Percentiles rank a stretch among this genome's conserved stretches.
Conservation (phyloP, 2,329 filamentous ascomycete genomes). For the Emericellopsis cladophorae region DNA sequence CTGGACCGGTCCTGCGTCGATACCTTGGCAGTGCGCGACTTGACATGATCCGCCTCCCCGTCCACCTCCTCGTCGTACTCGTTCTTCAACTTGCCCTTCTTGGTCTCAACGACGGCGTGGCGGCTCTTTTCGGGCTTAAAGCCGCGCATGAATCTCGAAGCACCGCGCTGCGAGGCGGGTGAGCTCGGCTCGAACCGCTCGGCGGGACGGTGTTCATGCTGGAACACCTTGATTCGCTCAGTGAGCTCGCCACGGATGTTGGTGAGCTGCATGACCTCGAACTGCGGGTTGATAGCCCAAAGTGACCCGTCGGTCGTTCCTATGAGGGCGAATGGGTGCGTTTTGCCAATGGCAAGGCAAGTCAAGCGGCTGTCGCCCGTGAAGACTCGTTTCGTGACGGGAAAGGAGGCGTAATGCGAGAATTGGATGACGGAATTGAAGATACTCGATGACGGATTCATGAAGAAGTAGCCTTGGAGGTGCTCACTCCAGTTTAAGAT, state of each 20-base stretch:
- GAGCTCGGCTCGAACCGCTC: slow-evolving; percentile 14
- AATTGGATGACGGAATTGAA: slow-evolving; percentile 40
- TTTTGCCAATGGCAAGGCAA: slow-evolving; percentile 33
- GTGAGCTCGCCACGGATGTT: slow-evolving; percentile 17
- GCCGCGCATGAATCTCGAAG: slow-evolving; percentile 36
- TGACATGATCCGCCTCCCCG: slow-evolving; percentile 16
- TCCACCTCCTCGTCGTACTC: slow-evolving; percentile 19
- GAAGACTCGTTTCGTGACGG: slow-evolving; percentile 37
- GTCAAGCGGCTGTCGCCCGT: slow-evolving; percentile 36
- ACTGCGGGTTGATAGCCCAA: slow-evolving; percentile 28
- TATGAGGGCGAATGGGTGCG: slow-evolving; percentile 39
- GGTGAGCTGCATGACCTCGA: slow-evolving; percentile 23
- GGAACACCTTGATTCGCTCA: slow-evolving; percentile 28
- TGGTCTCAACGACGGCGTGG: slow-evolving; percentile 17
- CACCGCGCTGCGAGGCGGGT: slow-evolving; percentile 24
- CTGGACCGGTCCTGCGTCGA: slow-evolving; percentile 16
- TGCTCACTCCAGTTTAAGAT: slow-evolving; percentile 42
- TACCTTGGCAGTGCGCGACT: slow-evolving; percentile 16
- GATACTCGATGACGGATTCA: slow-evolving; percentile 38
- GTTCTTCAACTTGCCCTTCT: slow-evolving; percentile 16
- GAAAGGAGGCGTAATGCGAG: slow-evolving; percentile 37
- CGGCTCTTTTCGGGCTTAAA: slow-evolving; percentile 36
- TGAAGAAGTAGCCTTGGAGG: slow-evolving; percentile 39
- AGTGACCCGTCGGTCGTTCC: slow-evolving; percentile 42
- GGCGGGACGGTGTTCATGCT: slow-evolving; percentile 37